Evolutionary conservation across 108 stramenopile genomes (phyloP), one percentile per base, ranked within the genome.

Genomic region (Nitzschia inconspicua): DNA sequence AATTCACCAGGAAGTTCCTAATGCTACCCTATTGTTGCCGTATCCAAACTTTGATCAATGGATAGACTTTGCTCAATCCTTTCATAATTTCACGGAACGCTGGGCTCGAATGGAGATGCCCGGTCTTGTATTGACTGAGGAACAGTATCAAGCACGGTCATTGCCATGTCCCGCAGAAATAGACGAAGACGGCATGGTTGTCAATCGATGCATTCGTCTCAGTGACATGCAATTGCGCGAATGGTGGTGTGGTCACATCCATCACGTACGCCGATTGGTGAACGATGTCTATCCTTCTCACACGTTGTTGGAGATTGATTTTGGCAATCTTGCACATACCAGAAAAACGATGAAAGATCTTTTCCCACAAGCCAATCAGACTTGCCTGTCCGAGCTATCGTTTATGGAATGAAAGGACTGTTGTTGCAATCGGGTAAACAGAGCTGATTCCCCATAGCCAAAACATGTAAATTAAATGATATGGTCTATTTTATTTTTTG

Each of bases 221-320:
- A 51, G 28, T 27, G 50, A 51, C 28, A n/a, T 31, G 11, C 50
- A 51, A 30, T 30, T 66, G 46, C 11, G 32, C 28, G 44, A 66
- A n/a, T 66, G 65, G 65, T 57, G 36, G 42, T 66, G 65, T 27
- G 44, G 46, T 29, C 65, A 66, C 35, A 56, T 66, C 18, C 24
- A 36, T 16, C 50, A 57, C 27, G 32, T 66, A 13, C 65, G 65
- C 5, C 19, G 34, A 19, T 66, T 66, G 34, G 65, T 57, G 4
- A 32, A 36, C 9, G 29, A 57, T 4, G 11, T 57, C 46, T n/a
- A 32, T 4, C 4, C 29, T 30, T 66, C 65, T n/a, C 65, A 66
- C 41, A 4, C 41, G 22, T 32, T 66, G 14, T 29, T 66, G 3
- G 65, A 66, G 35, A 36, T 62, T 18, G 60, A 62, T 35, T 28